A percentile compares a stretch with the other conserved stretches of the same genome.
phyloP scores from a whole-genome alignment of 1,284 basidiomycete genomes.

The Amylostereum areolatum region DNA sequence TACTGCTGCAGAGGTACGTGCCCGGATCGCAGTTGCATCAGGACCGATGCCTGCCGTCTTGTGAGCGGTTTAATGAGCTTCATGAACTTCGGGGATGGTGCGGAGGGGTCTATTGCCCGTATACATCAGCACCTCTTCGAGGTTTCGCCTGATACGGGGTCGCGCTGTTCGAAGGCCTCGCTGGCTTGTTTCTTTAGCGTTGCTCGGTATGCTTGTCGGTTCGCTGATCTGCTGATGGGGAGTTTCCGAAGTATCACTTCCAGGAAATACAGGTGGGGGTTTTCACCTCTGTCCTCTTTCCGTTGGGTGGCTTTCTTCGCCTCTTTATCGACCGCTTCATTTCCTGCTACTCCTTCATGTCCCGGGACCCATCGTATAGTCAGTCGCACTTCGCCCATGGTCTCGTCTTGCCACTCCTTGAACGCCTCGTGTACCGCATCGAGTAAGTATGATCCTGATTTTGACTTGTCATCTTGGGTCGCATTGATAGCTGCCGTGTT shows the following conservation, averaged over 20 bases:
- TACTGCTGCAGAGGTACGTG: conserved; percentile 21
- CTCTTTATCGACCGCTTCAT: conserved; percentile 1
- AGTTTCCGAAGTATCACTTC: background rate
- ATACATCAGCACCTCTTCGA: background rate
- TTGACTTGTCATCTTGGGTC: background rate
- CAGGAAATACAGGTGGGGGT: background rate
- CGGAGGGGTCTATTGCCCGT: too few relatives aligned
- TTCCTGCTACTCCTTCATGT: background rate
- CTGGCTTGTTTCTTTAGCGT: background rate
- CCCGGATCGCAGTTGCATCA: conserved; percentile 24
- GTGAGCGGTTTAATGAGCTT: conserved; percentile 4
- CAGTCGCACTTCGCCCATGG: background rate
- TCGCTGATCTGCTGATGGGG: background rate
- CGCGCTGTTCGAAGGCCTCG: background rate
- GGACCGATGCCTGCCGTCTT: conserved; percentile 10
- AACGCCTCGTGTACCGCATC: too few relatives aligned
- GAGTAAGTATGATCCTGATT: too few relatives aligned
- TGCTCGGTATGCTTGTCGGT: background rate
- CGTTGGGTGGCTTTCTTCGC: conserved; percentile 1
- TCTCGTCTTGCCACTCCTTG: background rate
- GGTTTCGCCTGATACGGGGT: background rate
- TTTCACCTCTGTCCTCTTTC: background rate
- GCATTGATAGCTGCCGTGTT: conserved; percentile 9
- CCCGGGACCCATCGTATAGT: conserved; percentile 3
- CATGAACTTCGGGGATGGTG: background rate